Conservation (phyloP, 306 rosid genomes). For the Sechiopsis laciniata region DNA sequence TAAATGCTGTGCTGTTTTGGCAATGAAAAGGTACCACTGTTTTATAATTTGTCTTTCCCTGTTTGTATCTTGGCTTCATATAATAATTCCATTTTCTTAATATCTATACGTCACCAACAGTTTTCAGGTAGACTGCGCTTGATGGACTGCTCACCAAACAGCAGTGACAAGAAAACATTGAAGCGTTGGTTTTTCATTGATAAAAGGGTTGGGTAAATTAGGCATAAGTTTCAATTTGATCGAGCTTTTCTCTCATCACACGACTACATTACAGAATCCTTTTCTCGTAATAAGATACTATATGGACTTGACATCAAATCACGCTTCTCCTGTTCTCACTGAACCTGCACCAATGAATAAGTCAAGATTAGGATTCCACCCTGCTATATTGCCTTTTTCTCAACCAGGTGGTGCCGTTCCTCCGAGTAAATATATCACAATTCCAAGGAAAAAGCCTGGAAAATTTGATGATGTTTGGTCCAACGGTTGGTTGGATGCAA, state of each 20-base stretch:
- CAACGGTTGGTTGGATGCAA: slow-evolving; percentile 94
- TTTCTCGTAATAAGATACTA: slow-evolving; percentile 22
- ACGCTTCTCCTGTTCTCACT: slow-evolving; percentile 55
- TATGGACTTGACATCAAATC: slow-evolving; percentile 76
- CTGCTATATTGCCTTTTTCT: slow-evolving; percentile 45
- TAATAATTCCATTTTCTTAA: background rate
- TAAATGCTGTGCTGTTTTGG: slow-evolving; percentile 31
- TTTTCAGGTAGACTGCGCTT: slow-evolving; percentile 48
- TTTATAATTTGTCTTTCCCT: background rate
- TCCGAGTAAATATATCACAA: slow-evolving; percentile 41
- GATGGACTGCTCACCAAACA: slow-evolving; percentile 70
- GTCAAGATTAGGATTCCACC: slow-evolving; percentile 64
- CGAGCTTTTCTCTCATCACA: background rate
- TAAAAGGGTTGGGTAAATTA: slow-evolving; percentile 67
- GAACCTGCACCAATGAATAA: slow-evolving; percentile 67
- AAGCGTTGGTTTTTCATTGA: slow-evolving; percentile 95
- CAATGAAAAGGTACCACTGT: slow-evolving; percentile 39
- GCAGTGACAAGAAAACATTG: slow-evolving; percentile 70
- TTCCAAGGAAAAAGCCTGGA: slow-evolving; percentile 54
- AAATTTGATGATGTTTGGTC: slow-evolving; percentile 69
- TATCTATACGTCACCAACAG: slow-evolving; percentile 21
- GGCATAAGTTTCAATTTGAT: slow-evolving; percentile 16
- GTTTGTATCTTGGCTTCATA: background rate
- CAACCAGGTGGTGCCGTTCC: slow-evolving; percentile 57
- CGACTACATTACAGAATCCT: background rate